Conservation (phyloP, 768 basidiomycete species). For the Sutorius australiensis region DNA sequence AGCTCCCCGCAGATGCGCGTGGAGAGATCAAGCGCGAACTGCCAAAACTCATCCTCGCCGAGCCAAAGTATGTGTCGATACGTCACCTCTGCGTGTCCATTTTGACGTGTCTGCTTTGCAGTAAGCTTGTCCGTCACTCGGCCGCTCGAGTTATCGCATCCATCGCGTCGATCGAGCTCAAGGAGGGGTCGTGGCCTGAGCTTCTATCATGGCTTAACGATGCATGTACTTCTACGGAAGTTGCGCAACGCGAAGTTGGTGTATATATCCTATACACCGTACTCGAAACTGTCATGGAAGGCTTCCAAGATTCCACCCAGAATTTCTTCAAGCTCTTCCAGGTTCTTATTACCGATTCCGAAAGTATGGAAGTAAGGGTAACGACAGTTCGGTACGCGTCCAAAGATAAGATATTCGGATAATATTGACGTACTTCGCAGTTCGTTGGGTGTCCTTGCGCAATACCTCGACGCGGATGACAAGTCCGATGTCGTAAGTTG, state of each 20-base stretch:
- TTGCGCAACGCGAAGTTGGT: conserved; percentile 86
- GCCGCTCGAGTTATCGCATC: conserved; percentile 90
- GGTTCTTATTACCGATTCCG: conserved; percentile 69
- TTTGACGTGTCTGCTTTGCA: conserved; percentile 31
- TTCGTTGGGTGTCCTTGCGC: conserved; percentile 87
- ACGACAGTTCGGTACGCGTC: conserved; percentile 71
- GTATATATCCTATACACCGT: conserved; percentile 87
- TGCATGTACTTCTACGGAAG: conserved; percentile 64
- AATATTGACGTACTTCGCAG: conserved; percentile 34
- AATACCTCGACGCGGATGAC: conserved; percentile 86
- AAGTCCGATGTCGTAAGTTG: conserved; percentile 76
- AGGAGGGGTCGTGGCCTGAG: conserved; percentile 73
- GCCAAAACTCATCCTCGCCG: conserved; percentile 71
- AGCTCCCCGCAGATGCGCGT: conserved; percentile 62
- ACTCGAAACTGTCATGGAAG: conserved; percentile 86
- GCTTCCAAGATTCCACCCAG: conserved; percentile 73
- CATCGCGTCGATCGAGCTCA: conserved; percentile 86
- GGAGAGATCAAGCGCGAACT: conserved; percentile 82
- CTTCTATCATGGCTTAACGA: conserved; percentile 86
- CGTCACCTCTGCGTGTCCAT: background rate
- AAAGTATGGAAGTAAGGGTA: conserved; percentile 86
- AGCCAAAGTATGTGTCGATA: conserved; percentile 59
- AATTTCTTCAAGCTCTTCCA: conserved; percentile 80
- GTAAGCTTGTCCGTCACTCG: conserved; percentile 88
- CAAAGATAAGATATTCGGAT: background rate